A percentile compares a stretch with the other conserved stretches of the same genome.
phyloP scores from a whole-genome alignment of 208 protist species.

The Vickermania ingenoplastis region DNA sequence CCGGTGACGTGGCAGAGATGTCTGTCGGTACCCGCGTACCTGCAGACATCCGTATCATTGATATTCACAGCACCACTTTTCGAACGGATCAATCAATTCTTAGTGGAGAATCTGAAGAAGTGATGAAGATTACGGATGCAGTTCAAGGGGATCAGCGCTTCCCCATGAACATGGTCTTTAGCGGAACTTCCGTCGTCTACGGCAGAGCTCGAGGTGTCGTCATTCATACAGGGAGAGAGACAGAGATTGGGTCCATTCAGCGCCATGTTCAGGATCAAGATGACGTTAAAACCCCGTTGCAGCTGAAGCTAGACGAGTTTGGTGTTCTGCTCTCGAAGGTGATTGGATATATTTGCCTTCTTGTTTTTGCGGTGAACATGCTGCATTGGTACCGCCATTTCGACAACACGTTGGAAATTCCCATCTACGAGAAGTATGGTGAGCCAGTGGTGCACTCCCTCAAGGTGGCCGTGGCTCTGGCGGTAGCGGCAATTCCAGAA shows the following conservation, averaged over 20 bases:
- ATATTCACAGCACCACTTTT: conserved; percentile 82
- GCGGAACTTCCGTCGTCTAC: conserved; percentile 88
- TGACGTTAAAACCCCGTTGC: conserved; percentile 90
- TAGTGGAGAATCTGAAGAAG: conserved; percentile 91
- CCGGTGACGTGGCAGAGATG: conserved; percentile 93
- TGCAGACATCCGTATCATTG: conserved; percentile 89
- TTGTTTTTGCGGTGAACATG: conserved; percentile 90
- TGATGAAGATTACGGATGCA: conserved; percentile 51
- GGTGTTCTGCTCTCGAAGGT: conserved; percentile 87
- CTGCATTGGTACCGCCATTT: conserved; percentile 70
- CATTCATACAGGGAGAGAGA: conserved; percentile 83
- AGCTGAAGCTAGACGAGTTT: conserved; percentile 95
- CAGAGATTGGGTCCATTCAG: conserved; percentile 94
- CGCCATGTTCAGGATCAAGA: conserved; percentile 71
- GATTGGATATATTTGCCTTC: conserved; percentile 82
- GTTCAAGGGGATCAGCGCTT: conserved; percentile 38
- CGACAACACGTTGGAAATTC: conserved; percentile 30
- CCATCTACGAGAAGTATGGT: conserved; percentile 53
- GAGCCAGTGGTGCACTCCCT: conserved; percentile 82
- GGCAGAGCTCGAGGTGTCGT: conserved; percentile 91
- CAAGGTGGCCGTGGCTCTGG: conserved; percentile 96
- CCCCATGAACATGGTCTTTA: conserved; percentile 87
- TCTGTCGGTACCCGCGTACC: conserved; percentile 92
- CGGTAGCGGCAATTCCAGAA: conserved; percentile 98
- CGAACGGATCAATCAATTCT: conserved; percentile 88